A percentile compares a stretch with the other conserved stretches of the same genome.
Conservation (phyloP, 371 early-diverging fungal genomes). For the Haplosporangium sp. region DNA sequence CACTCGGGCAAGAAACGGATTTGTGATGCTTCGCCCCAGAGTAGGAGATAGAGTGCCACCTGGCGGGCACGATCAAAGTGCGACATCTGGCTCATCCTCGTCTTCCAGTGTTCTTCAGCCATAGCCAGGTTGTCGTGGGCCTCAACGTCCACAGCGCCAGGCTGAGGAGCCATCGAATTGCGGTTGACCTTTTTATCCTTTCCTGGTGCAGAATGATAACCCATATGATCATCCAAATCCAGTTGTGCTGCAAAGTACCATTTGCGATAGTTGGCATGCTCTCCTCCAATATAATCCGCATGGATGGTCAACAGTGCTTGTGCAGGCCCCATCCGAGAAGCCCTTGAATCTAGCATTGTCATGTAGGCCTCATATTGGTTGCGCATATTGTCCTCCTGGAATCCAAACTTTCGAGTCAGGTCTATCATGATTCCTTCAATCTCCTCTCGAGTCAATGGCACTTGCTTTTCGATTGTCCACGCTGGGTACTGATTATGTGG, state of each 20-base stretch:
- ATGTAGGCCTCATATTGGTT: slow-evolving; percentile 83
- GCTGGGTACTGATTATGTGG: slow-evolving; percentile 72
- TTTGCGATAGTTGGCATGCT: slow-evolving; percentile 85
- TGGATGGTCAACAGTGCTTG: slow-evolving; percentile 83
- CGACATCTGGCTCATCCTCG: slow-evolving; percentile 78
- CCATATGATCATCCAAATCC: slow-evolving; percentile 72
- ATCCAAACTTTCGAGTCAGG: slow-evolving; percentile 78
- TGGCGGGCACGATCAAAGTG: slow-evolving; percentile 79
- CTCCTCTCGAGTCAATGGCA: slow-evolving; percentile 74
- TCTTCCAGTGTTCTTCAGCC: slow-evolving; percentile 77
- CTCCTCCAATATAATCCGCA: slow-evolving; percentile 90
- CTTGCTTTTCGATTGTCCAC: slow-evolving; percentile 72
- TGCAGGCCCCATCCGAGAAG: slow-evolving; percentile 80
- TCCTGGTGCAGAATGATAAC: slow-evolving; percentile 60
- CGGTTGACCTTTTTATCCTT: slow-evolving; percentile 55
- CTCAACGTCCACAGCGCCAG: slow-evolving; percentile 36
- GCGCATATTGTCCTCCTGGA: slow-evolving; percentile 82
- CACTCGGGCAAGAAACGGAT: slow-evolving; percentile 84
- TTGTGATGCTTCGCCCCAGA: slow-evolving; percentile 92
- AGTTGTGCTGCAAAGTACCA: slow-evolving; percentile 90
- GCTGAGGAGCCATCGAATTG: slow-evolving; percentile 41
- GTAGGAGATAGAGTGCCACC: slow-evolving; percentile 80
- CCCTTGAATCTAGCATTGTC: slow-evolving; percentile 88
- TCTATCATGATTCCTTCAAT: slow-evolving; percentile 75
- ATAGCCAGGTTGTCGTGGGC: slow-evolving; percentile 49